Evolutionary conservation across 345 rosid genomes (phyloP).

Genomic region (Raphanus sativus): DNA sequence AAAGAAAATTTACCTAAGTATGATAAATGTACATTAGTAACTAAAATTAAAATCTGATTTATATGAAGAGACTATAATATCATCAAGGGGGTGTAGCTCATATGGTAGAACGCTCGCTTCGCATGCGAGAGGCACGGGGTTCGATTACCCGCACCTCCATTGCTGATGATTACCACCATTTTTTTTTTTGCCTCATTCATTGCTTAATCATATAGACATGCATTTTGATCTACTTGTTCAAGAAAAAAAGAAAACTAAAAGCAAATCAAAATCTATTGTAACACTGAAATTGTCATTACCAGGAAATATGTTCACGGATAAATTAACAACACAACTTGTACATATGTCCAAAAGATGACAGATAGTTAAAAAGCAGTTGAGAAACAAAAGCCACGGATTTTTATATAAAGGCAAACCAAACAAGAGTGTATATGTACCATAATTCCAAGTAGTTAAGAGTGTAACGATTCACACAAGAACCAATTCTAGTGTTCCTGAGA

Average conservation of each 20-base stretch:
- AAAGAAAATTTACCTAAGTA: not conserved
- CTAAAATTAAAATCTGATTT: too few species aligned
- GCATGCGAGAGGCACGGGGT: constrained; percentile 99
- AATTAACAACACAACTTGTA: constrained; percentile 26
- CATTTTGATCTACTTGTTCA: not conserved
- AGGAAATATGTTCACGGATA: constrained; percentile 11
- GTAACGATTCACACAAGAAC: constrained; percentile 23
- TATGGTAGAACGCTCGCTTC: constrained; percentile 93
- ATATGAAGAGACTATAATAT: not conserved
- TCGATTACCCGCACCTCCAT: constrained; percentile 95
- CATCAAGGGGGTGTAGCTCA: constrained; percentile 36
- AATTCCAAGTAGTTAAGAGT: constrained; percentile 6
- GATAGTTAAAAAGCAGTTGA: not conserved
- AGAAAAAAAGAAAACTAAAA: not conserved
- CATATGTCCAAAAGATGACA: constrained; percentile 30
- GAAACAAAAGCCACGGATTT: constrained; percentile 17
- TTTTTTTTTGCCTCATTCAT: not conserved
- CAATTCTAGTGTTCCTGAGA: constrained; percentile 35
- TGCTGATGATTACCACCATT: too few species aligned
- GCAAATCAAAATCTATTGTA: not conserved
- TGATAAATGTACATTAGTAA: too few species aligned
- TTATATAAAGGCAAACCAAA: constrained; percentile 10
- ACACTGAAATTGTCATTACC: constrained; percentile 19
- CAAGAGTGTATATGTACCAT: constrained; percentile 26
- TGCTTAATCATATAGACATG: not conserved